Percentiles rank a stretch among this genome's conserved stretches.
phyloP scores from a whole-genome alignment of 192 early-diverging fungal species.

The Gorgonomyces haynaldii region DNA sequence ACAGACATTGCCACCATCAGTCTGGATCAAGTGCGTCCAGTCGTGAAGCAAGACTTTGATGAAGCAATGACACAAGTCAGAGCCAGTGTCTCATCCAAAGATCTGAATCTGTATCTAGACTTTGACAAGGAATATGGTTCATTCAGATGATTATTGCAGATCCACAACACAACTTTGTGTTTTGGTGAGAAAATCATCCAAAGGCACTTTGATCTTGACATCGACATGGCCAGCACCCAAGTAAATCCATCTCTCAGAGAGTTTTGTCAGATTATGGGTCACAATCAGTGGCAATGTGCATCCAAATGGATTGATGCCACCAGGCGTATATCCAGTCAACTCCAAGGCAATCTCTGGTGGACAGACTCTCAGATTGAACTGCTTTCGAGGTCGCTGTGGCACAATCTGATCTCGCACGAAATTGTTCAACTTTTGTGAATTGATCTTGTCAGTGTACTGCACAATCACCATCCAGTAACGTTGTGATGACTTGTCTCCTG shows the following conservation, averaged over 20 bases:
- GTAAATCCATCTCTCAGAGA: no score
- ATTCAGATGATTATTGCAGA: no score
- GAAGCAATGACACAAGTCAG: constrained; percentile 71
- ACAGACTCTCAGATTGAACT: constrained; percentile 68
- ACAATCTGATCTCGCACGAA: constrained; percentile 50
- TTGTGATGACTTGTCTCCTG: no score
- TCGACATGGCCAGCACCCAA: no score
- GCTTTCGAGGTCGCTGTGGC: constrained; percentile 41
- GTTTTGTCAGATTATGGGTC: constrained; percentile 41
- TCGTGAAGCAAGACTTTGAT: constrained; percentile 61
- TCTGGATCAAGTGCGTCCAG: constrained; percentile 62
- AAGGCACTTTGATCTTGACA: no score
- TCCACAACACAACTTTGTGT: no score
- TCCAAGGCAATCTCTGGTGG: constrained; percentile 41
- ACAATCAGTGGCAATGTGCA: constrained; percentile 58
- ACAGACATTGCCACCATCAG: constrained; percentile 38
- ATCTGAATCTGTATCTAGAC: constrained; percentile 58
- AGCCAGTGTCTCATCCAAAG: constrained; percentile 72
- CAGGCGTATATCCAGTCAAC: constrained; percentile 57
- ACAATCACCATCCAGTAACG: constrained; percentile 3
- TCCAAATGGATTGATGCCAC: constrained; percentile 23
- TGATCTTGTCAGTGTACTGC: constrained; percentile 43
- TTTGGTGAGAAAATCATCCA: no score
- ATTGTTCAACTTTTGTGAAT: constrained; percentile 52
- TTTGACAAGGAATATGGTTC: constrained; percentile 70